These are phyloP conservation scores for Eucalyptus globulus DNA, from an alignment of 345 rosid species.

Conservation along the genomic window DNA sequence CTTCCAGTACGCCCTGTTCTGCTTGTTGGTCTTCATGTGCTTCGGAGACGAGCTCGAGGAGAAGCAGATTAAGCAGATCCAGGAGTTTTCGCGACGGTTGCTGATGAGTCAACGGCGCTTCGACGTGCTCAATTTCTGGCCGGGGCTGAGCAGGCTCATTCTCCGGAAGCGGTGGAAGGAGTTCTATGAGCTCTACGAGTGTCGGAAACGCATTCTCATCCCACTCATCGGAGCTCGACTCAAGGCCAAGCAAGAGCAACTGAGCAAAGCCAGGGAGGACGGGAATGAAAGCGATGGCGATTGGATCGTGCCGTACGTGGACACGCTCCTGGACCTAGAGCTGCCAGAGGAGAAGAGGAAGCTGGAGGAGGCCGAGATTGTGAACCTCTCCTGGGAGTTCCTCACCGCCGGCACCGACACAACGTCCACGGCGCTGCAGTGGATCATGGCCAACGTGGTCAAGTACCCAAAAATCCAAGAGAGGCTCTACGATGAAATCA, in stretches of 20 bases:
- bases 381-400: neutral
- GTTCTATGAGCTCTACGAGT: neutral
- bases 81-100: neutral
- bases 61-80: too few relatives aligned
- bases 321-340: neutral
- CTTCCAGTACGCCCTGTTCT: too few relatives aligned
- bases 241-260: neutral
- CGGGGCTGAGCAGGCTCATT: neutral
- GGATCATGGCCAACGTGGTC: constrained; percentile 3
- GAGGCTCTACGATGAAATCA: neutral
- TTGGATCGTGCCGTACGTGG: neutral
- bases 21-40: too few relatives aligned
- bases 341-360: neutral
- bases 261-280: neutral
- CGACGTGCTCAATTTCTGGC: neutral
- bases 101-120: neutral
- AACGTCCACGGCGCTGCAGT: neutral
- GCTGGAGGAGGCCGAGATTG: neutral
- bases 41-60: too few relatives aligned
- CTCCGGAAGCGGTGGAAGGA: neutral
- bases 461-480: neutral
- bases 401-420: neutral
- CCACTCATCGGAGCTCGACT: neutral
- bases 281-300: neutral
- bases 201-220: neutral